Evolutionary conservation across 1,284 basidiomycete species (phyloP), one percentile per base, ranked within the genome.

Genomic region (Irpex sp.): DNA sequence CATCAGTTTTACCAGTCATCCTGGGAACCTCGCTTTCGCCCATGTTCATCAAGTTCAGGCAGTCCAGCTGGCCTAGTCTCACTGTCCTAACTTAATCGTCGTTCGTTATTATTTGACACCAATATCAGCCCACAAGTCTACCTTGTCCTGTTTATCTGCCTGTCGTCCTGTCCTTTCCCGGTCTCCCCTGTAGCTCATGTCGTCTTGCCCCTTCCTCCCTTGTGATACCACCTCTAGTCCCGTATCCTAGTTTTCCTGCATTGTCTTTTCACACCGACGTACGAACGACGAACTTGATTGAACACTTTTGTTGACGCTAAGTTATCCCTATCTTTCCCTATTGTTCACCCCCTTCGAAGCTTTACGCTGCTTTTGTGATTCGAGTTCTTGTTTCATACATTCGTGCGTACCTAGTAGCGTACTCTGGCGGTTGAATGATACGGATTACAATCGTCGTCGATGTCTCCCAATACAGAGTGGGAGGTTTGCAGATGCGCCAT

Each of bases 31-130:
- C 34, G 55, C 36, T 57, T 31, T 34, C 34, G 5, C 31, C 55
- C 17, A 9, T 34, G 17, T 36, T 57, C 36, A 26, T 57, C 36
- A 57, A 21, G 34, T 36, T 9, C 19, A 57, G 19, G 3, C 55
- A 57, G 17, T 17, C 55, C 55, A 36, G 55, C 55, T 57, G 55
- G 55, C 55, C 55, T 57, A 8, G 55, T 57, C 55, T 21, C 36
- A 57, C 55, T 57, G 8, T 57, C 17, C 34, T 36, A 36, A 36
- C 38, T 15, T 44, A 9, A 19, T 36, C 26, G 55, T 36, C 51
- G 26, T 19, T 54, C 17, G 51, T 54, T 31, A 9, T 11, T 31
- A 54, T 31, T 17, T 54, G 17, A 19, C 51, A 19, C 51, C 26
- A 31, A 19, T 44, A 44, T 44, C 38, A 44, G 15, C 9, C 2